Evolutionary conservation across 495 filamentous ascomycete species (phyloP).

Genomic region (Podospora didyma): DNA sequence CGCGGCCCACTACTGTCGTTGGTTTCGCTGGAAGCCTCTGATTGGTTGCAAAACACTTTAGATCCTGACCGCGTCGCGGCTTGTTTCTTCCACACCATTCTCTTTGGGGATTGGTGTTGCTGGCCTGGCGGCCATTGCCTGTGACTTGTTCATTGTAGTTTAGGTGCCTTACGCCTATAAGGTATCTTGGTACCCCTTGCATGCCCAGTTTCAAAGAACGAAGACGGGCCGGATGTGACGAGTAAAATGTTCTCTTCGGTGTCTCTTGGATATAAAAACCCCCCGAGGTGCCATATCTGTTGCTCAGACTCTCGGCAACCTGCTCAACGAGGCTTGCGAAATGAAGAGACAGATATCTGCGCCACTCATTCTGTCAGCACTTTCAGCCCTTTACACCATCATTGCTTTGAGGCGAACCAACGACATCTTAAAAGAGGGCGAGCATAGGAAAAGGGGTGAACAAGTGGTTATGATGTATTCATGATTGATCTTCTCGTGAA

Average conservation of each 20-base stretch:
- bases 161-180: too few relatives aligned
- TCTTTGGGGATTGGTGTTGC: conserved; percentile 1
- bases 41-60: conserved; percentile 35
- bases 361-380: too few relatives aligned
- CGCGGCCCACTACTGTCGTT: conserved; percentile 10
- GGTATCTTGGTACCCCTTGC: background rate
- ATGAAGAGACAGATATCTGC: background rate
- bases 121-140: background rate
- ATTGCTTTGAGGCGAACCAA: too few relatives aligned
- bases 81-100: conserved; percentile 10
- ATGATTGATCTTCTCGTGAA: too few relatives aligned
- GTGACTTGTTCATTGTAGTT: too few relatives aligned
- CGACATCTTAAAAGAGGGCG: too few relatives aligned
- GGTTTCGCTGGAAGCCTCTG: conserved; percentile 19
- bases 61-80: conserved; percentile 27
- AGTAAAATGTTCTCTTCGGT: background rate
- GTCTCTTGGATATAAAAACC: background rate
- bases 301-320: background rate
- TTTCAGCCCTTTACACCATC: too few relatives aligned
- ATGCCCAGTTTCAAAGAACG: background rate
- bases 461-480: too few relatives aligned
- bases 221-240: background rate
- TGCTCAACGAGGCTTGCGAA: background rate
- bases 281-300: background rate
- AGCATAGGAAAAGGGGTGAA: too few relatives aligned